phyloP scores from a whole-genome alignment of 139 green algal genomes.

The Chlamydomonas urium region DNA sequence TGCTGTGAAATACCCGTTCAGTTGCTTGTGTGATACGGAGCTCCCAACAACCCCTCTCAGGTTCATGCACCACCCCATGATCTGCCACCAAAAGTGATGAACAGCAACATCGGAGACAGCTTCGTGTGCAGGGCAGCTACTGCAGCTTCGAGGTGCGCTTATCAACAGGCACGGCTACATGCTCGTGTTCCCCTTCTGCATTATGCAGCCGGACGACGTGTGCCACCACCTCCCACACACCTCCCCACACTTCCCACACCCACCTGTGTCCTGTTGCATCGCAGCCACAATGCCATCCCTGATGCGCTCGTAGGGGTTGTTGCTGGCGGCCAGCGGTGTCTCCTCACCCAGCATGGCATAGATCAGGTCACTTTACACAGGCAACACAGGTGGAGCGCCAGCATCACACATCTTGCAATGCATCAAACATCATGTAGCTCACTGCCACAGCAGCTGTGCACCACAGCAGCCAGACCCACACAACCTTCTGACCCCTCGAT shows the following conservation, averaged over 20 bases:
- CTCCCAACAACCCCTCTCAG: too few relatives aligned
- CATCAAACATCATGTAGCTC: too few relatives aligned
- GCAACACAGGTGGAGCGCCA: too few relatives aligned
- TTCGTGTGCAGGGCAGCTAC: neutral
- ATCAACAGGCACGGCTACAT: neutral
- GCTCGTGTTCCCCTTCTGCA: neutral
- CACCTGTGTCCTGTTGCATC: neutral
- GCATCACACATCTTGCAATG: too few relatives aligned
- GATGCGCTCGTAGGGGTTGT: constrained; percentile 7
- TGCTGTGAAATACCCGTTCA: too few relatives aligned
- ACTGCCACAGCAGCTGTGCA: too few relatives aligned
- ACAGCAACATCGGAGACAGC: neutral
- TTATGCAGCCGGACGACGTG: neutral
- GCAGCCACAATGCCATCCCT: constrained; percentile 11
- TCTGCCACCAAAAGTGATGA: too few relatives aligned
- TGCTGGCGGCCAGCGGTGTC: constrained; percentile 2
- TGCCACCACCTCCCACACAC: neutral
- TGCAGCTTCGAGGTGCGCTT: neutral
- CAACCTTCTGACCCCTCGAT: too few relatives aligned
- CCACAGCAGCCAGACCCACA: too few relatives aligned
- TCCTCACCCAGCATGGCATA: constrained; percentile 28
- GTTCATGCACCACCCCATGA: too few relatives aligned
- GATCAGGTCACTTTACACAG: too few relatives aligned
- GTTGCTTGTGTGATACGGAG: too few relatives aligned
- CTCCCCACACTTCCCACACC: neutral